Conservation (phyloP, 306 rosid species). For the Castanea mollissima region DNA sequence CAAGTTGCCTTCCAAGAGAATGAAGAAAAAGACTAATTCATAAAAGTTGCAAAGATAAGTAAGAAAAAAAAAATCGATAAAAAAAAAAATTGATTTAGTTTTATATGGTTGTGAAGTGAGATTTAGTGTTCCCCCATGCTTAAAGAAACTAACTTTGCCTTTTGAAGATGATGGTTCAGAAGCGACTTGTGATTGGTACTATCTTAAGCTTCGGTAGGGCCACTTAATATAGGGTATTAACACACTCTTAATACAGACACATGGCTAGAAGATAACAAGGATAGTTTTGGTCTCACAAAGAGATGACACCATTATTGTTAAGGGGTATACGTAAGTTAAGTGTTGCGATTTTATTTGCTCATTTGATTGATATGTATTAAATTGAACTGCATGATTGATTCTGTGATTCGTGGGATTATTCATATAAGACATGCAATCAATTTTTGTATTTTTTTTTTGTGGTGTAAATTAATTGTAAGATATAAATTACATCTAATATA, state of each 20-base stretch:
- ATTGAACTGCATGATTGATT: background rate
- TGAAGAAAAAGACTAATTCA: background rate
- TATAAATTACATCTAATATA: too few species aligned
- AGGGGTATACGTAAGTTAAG: conserved; percentile 2
- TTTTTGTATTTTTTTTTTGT: background rate
- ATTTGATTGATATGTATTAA: background rate
- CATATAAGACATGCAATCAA: background rate
- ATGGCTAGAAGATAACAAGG: conserved; percentile 25
- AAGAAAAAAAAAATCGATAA: background rate
- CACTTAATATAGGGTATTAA: conserved; percentile 5
- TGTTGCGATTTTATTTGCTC: conserved; percentile 28
- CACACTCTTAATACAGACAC: conserved; percentile 24
- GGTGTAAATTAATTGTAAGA: too few species aligned
- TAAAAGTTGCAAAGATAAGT: background rate
- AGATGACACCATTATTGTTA: conserved; percentile 38
- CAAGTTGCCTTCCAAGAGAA: background rate
- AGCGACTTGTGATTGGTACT: conserved; percentile 42
- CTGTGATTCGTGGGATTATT: background rate
- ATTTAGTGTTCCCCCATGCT: conserved; percentile 1
- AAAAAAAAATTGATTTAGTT: background rate
- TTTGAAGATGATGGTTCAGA: conserved; percentile 10
- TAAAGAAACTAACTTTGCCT: background rate
- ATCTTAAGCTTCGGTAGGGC: conserved; percentile 24
- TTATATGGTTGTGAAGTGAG: conserved; percentile 16
- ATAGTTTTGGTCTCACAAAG: conserved; percentile 45